Conservation (phyloP, 2,329 filamentous ascomycete genomes). For the Hypoxylon sp. region DNA sequence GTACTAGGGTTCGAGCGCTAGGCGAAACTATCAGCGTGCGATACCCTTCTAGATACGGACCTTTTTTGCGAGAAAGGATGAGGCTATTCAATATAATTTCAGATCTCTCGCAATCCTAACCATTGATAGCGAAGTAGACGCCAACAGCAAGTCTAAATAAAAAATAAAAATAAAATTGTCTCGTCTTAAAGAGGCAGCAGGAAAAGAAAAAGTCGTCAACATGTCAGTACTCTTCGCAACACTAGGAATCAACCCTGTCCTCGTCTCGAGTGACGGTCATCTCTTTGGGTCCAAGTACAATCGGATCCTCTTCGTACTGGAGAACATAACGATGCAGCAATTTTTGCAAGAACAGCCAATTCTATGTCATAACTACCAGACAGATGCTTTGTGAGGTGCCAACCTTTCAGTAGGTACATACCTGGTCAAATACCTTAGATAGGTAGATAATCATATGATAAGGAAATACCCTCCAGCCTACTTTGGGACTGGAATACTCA, state of each 20-base stretch:
- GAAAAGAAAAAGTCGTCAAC: neutral
- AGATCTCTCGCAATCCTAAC: constrained; percentile 10
- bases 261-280: neutral
- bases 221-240: neutral
- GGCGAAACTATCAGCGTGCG: constrained; percentile 25
- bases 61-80: constrained; percentile 28
- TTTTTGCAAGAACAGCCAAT: too few species aligned
- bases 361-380: neutral
- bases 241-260: neutral
- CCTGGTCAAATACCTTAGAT: neutral
- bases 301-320: neutral
- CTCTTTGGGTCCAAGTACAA: neutral
- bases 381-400: neutral
- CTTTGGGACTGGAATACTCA: neutral
- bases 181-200: neutral
- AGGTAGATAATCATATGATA: neutral
- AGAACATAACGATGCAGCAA: neutral
- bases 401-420: neutral
- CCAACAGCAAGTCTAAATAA: neutral
- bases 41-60: constrained; percentile 17
- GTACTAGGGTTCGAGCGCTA: constrained; percentile 31
- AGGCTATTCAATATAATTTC: constrained; percentile 12
- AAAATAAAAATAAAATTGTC: neutral
- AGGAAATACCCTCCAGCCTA: neutral
- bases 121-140: constrained; percentile 1